Conservation (phyloP, 176 grass and related monocot species). For the Carex littledalei region DNA sequence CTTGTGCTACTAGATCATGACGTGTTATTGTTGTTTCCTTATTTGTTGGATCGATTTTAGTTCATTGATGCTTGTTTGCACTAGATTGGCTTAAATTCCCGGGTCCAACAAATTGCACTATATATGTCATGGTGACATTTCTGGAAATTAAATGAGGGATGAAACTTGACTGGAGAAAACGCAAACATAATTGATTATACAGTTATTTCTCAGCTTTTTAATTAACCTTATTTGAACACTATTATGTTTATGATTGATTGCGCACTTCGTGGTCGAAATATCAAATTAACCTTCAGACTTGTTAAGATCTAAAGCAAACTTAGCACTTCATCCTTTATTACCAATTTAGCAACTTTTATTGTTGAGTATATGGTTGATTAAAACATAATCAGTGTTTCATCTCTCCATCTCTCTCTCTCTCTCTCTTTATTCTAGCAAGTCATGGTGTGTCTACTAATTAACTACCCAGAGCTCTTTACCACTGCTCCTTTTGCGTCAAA, state of each 20-base stretch:
- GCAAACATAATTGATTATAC: background rate
- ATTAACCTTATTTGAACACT: background rate
- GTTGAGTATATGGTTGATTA: background rate
- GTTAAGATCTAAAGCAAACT: background rate
- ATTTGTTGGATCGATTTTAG: too few species aligned
- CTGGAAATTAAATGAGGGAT: background rate
- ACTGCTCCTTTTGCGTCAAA: background rate
- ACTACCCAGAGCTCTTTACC: background rate
- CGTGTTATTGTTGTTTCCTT: too few species aligned
- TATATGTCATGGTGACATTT: background rate
- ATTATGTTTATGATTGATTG: background rate
- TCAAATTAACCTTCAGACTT: background rate
- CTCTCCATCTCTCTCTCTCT: background rate
- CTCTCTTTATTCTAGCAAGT: background rate
- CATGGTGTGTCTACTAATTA: background rate
- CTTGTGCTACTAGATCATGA: too few species aligned
- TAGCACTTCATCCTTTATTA: background rate
- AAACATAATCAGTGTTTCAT: background rate
- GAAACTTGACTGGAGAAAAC: background rate
- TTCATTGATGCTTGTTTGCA: background rate
- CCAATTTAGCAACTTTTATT: background rate
- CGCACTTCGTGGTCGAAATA: too few species aligned
- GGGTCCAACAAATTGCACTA: background rate
- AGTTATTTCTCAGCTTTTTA: background rate
- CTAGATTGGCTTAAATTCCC: background rate